Conservation (phyloP, 1,284 basidiomycete genomes). For the Pseudozyma pruni region DNA sequence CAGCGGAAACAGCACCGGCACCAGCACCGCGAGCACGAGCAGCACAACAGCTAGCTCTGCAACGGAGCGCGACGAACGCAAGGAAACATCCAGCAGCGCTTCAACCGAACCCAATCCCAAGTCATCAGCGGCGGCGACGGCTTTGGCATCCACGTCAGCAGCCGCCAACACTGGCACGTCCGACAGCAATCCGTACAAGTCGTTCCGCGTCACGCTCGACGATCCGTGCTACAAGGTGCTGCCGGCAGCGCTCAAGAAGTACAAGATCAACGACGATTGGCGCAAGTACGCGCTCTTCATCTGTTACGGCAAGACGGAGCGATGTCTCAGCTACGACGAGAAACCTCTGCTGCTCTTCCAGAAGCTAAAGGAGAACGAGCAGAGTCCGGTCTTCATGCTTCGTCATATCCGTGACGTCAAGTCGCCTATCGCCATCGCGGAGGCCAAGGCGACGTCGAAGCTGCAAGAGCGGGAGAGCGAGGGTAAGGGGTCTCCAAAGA, state of each 20-base stretch:
- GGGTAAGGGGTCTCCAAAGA: slow-evolving; percentile 9
- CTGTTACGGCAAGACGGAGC: slow-evolving; percentile 89
- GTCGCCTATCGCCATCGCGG: slow-evolving; percentile 76
- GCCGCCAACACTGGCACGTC: slow-evolving; percentile 20
- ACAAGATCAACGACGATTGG: slow-evolving; percentile 99
- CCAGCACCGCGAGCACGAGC: neutral
- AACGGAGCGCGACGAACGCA: slow-evolving; percentile 22
- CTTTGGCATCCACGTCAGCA: slow-evolving; percentile 10
- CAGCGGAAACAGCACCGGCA: neutral
- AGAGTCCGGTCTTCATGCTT: slow-evolving; percentile 98
- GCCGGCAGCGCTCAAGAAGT: slow-evolving; percentile 96
- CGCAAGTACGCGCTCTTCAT: slow-evolving; percentile 99
- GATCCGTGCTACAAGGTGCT: slow-evolving; percentile 98
- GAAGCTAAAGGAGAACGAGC: slow-evolving; percentile 94
- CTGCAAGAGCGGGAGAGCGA: slow-evolving; percentile 30
- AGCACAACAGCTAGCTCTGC: slow-evolving; percentile 5
- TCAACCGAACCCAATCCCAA: slow-evolving; percentile 13
- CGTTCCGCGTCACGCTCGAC: slow-evolving; percentile 76
- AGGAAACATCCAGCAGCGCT: slow-evolving; percentile 9
- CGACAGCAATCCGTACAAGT: slow-evolving; percentile 68
- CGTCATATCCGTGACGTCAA: slow-evolving; percentile 96
- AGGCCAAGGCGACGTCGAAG: slow-evolving; percentile 58
- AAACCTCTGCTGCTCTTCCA: slow-evolving; percentile 96
- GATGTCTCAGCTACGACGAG: slow-evolving; percentile 96
- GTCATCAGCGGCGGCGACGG: slow-evolving; percentile 1